Base-by-base conservation (phyloP, 1,284 basidiomycete genomes). In the Cutaneotrichosporon sp. region DNA sequence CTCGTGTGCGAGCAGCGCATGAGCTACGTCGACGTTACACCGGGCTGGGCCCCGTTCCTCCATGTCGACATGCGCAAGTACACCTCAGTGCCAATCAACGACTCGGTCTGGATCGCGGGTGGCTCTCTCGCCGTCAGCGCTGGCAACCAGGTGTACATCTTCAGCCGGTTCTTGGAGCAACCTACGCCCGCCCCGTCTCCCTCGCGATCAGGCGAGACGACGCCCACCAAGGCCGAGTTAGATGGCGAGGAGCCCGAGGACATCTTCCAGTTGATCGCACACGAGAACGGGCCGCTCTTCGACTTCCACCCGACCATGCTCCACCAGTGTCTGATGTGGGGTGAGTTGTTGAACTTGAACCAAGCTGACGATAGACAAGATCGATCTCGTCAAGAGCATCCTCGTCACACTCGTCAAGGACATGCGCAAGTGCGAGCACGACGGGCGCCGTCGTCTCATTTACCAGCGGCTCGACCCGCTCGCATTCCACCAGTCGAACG, bases 301-400 rank as follows among this genome's bases (percentile, higher is more conserved):
- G 90, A 95, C 75, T 93, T 91, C 75, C 91, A 95, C 78, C 93
- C 93, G 2, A 91, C 94, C 69, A 89, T 95, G 83, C 78, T 97
- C 14, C 81, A 92, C n/a, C 94, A 95, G 72, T 93, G 91, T 72
- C 81, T 97, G 46, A 80, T 95, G 14, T 95, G 93, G 91, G 88
- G 92, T 94, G 67, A 64, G 86, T 67, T 14, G 8, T 8, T 18
- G n/a, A n/a, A 4, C 9, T 1, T 36, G 36, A n/a, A 22, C n/a
- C 11, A 16, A 29, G 45, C 43, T 58, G 36, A 55, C 47, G 14
- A 1, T 69, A 92, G 90, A 87, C 56, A 93, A 94, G 79, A 79
- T 90, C 54, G 88, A 89, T 62, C 76, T 94, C 5, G 92, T 94
- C 50, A 93, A 93, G 70, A 85, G 86, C 20, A 87, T 92, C 65